Evolutionary conservation across 768 basidiomycete species (phyloP), one percentile per base, ranked within the genome.

Genomic region (Amanita exitialis): DNA sequence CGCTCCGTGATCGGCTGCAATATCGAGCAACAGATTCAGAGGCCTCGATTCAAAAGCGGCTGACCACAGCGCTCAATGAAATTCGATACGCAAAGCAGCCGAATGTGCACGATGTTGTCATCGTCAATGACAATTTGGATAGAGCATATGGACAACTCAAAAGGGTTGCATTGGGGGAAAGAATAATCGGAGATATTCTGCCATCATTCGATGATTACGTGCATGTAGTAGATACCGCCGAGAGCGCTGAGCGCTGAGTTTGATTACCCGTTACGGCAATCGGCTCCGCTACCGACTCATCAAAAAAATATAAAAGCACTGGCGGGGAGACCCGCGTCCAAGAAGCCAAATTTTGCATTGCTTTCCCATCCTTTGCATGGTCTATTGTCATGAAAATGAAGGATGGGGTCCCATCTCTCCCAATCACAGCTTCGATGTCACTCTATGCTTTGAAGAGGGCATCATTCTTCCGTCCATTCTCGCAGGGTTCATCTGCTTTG

Each of bases 111-210:
- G 87, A 97, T 64, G 60, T 87, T 32, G 78, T 96, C 52, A 82
- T 97, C 53, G 80, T 97, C 53, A 98, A 97, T 66, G 93, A 93
- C 58, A 80, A 94, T 61, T 64, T 95, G 12, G 88, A 94, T 41
- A 68, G 79, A 13, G 90, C 94, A 6, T 95, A 94, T 63, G 66
- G 68, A 0, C 64, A 84, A n/a, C 82, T 98, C 62, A 83, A 80
- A 64, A 69, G 70, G 52, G 76, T 93, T 16, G 89, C 91, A 0
- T 71, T 86, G 35, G 93, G 89, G 20, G 79, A 87, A 49, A 61
- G 66, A 38, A 67, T 78, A 21, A 61, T 62, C 23, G 76, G 80
- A 12, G 90, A 94, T 66, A 55, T 54, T 34, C 67, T 95, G 45
- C 92, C 92, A 3, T 66, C 72, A 9, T 64, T 87, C 43, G 76